Base-by-base conservation (phyloP, 2,329 filamentous ascomycete species). In the Hypoxylon sp. region DNA sequence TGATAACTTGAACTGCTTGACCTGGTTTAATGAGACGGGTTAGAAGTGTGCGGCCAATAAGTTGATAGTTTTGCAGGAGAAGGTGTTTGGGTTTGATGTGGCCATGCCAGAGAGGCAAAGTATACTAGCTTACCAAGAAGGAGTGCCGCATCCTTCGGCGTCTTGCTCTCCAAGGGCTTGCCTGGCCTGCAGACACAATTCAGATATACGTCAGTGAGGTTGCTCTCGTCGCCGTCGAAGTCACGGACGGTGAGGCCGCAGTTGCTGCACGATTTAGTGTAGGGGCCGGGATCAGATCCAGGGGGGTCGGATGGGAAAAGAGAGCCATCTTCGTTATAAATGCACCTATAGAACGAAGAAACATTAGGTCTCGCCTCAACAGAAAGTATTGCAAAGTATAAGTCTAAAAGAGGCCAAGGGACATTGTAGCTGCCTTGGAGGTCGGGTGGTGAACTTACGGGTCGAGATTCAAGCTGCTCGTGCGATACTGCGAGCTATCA, bases 401-500 rank as follows among this genome's bases (percentile, higher is more conserved):
- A 9, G 4, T n/a, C 8, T 46, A 16, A 33, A 20, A 9, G 48
- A 9, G 24, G 32, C 2, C 7, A 50, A 4, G 18, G 30, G 26
- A 50, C 12, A 3, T 8, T 36, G 5, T 11, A 11, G 22, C 24
- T 9, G 14, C 7, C 18, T 20, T 8, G 33, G 24, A 6, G 9
- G 9, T 22, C 32, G 22, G 26, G 6, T 14, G 14, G 7, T 8
- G 1, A 28, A 60, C 62, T 61, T 48, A 65, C 62, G 24, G 18
- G 33, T 61, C 46, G 16, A 65, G 62, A 30, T 60, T 48, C 12
- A 65, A 5, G 8, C 22, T 57, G 24, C 51, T 61, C 8, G 56
- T 59, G 14, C 18, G 56, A 32, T 61, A 60, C 12, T 56, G n/a
- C 3, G 28, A n/a, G 18, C 3, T 33, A n/a, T 36, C 18, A 6